Conservation (phyloP, 108 stramenopile genomes). For the Tribonema minus region DNA sequence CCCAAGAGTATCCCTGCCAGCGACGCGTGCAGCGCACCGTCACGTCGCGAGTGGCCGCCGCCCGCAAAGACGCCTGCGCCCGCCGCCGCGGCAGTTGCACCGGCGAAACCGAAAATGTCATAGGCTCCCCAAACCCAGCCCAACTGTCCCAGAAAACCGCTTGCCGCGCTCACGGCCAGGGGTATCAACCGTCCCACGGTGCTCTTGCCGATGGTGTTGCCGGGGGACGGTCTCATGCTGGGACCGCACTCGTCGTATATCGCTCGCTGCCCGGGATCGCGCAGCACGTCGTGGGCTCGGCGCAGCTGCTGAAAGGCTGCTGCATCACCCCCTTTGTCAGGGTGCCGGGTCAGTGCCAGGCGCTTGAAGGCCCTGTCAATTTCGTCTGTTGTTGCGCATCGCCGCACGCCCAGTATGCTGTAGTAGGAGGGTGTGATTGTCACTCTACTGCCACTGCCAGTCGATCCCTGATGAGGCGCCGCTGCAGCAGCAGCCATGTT, state of each 20-base stretch:
- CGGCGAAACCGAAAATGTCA: neutral
- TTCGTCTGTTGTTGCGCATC: slow-evolving; percentile 10
- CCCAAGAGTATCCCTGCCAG: slow-evolving; percentile 18
- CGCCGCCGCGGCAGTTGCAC: neutral
- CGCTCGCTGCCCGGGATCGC: neutral
- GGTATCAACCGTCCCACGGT: slow-evolving; percentile 30
- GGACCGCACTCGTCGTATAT: slow-evolving; percentile 33
- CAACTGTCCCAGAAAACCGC: slow-evolving; percentile 1
- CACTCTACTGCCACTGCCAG: too few relatives aligned
- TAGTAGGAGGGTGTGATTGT: too few relatives aligned
- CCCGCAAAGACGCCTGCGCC: slow-evolving; percentile 3
- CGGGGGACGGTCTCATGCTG: slow-evolving; percentile 8
- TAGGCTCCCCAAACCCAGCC: neutral
- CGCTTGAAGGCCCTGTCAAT: slow-evolving; percentile 20
- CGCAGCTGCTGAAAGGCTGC: slow-evolving; percentile 1
- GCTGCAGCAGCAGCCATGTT: too few relatives aligned
- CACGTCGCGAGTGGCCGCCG: neutral
- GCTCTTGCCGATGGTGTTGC: slow-evolving; percentile 19
- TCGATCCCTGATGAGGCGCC: too few relatives aligned
- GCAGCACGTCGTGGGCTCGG: slow-evolving; percentile 19
- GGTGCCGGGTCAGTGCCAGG: slow-evolving; percentile 9
- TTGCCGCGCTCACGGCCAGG: slow-evolving; percentile 3
- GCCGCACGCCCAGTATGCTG: slow-evolving; percentile 7
- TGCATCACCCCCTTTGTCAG: slow-evolving; percentile 32
- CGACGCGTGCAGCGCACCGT: neutral